Percentiles rank a stretch among this genome's conserved stretches.
Conservation (phyloP, 2,329 filamentous ascomycete genomes). For the Xylariaceae sp. region DNA sequence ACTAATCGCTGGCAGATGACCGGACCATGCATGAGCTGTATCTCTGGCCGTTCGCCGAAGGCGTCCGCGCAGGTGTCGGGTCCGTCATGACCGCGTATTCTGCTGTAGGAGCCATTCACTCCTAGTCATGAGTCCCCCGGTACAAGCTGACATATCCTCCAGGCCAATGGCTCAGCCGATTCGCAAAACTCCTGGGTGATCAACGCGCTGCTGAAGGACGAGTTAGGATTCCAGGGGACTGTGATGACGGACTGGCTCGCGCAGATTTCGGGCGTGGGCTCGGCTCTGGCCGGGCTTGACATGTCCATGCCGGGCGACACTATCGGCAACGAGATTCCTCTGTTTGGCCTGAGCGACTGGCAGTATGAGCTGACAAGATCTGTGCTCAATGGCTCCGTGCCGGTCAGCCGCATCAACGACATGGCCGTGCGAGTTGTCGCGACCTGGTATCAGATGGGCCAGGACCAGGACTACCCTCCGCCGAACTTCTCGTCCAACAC, state of each 20-base stretch:
- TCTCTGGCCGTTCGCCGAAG: conserved; percentile 72
- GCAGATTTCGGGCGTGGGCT: conserved; percentile 65
- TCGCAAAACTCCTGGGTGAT: conserved; percentile 62
- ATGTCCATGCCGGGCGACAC: conserved; percentile 53
- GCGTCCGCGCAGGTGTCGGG: conserved; percentile 67
- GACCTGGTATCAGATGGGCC: conserved; percentile 52
- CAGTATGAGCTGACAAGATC: conserved; percentile 46
- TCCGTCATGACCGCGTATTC: conserved; percentile 82
- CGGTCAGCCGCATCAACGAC: conserved; percentile 48
- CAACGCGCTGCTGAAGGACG: conserved; percentile 65
- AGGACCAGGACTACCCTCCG: conserved; percentile 48
- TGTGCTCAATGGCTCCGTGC: conserved; percentile 49
- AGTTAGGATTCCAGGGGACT: conserved; percentile 65
- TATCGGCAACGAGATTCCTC: conserved; percentile 35
- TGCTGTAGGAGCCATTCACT: conserved; percentile 32
- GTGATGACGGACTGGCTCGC: conserved; percentile 71
- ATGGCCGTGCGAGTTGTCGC: conserved; percentile 49
- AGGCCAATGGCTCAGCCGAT: conserved; percentile 58
- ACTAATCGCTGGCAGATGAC: conserved; percentile 18
- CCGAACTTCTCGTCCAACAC: conserved; percentile 56
- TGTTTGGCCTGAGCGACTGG: conserved; percentile 47
- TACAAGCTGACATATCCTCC: conserved; percentile 15
- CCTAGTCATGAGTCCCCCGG: conserved; percentile 1
- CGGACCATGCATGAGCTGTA: conserved; percentile 60
- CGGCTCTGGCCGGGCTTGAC: conserved; percentile 67